A percentile compares a stretch with the other conserved stretches of the same genome.
Evolutionary conservation across 1,284 basidiomycete species (phyloP).

Genomic region (Xerocomus amazonicus): DNA sequence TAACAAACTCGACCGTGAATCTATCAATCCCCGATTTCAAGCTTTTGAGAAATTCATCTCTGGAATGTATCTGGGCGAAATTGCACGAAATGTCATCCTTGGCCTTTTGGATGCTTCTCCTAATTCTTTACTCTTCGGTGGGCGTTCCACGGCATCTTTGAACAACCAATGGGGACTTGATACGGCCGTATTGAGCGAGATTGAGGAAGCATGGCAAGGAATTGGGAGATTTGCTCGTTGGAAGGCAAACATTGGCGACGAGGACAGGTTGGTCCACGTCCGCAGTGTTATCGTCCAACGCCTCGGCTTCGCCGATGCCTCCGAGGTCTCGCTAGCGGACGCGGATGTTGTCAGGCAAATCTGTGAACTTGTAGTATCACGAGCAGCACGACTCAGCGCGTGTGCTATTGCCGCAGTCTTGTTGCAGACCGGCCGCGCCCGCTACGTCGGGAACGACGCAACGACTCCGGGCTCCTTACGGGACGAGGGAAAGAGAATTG

Average conservation of each 20-base stretch:
- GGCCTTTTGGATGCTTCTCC: conserved; percentile 82
- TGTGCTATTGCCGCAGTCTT: conserved; percentile 86
- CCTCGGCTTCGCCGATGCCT: conserved; percentile 53
- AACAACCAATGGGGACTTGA: conserved; percentile 95
- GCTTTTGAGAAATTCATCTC: conserved; percentile 98
- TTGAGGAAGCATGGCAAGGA: conserved; percentile 73
- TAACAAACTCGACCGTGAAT: conserved; percentile 88
- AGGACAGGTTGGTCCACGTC: conserved; percentile 44
- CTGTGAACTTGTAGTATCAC: conserved; percentile 70
- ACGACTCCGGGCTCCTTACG: conserved; percentile 35
- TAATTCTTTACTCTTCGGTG: conserved; percentile 72
- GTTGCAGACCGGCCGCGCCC: conserved; percentile 71
- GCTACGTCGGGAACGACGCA: conserved; percentile 36
- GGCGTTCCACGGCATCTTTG: conserved; percentile 66
- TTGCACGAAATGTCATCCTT: conserved; percentile 82
- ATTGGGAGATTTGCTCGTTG: conserved; percentile 25
- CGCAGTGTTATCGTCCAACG: conserved; percentile 58
- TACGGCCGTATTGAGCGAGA: conserved; percentile 85
- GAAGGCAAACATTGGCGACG: conserved; percentile 5
- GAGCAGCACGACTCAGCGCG: conserved; percentile 83
- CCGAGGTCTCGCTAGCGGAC: conserved; percentile 55
- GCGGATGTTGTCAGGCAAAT: conserved; percentile 84
- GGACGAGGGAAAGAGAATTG: conserved; percentile 52
- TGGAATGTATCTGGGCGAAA: conserved; percentile 98
- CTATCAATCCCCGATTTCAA: conserved; percentile 92